These are phyloP conservation scores for Nigrospora oryzae DNA, from an alignment of 2,329 filamentous ascomycete species.

Conservation along the genomic window DNA sequence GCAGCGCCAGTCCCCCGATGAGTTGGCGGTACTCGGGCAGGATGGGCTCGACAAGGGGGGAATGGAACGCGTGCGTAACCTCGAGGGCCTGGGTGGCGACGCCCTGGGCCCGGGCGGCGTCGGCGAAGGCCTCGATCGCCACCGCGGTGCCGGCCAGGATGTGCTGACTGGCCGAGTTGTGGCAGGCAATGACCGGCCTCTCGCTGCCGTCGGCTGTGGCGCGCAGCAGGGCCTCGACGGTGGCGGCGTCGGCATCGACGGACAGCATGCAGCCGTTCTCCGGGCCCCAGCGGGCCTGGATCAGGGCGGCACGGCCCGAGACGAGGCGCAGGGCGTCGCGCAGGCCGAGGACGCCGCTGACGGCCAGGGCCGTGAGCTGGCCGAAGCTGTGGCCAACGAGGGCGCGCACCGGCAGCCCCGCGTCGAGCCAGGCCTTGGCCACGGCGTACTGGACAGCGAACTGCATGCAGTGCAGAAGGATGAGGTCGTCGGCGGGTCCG, in stretches of 20 bases:
- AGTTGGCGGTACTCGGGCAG: neutral
- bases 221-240: neutral
- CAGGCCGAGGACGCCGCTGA: conserved; percentile 22
- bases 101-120: neutral
- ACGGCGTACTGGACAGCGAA: conserved; percentile 30
- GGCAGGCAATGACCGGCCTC: neutral
- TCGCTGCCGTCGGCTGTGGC: neutral
- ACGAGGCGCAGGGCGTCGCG: conserved; percentile 22
- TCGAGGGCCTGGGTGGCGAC: conserved; percentile 4
- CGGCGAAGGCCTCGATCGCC: neutral
- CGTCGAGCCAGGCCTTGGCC: conserved; percentile 26
- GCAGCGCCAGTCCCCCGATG: conserved; percentile 1
- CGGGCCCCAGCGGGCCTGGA: conserved; percentile 21
- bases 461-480: conserved; percentile 27
- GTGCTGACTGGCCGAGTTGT: neutral
- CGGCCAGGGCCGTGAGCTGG: conserved; percentile 28
- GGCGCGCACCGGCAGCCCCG: conserved; percentile 16
- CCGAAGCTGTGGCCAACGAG: conserved; percentile 33
- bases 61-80: conserved; percentile 8
- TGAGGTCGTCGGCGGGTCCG: conserved; percentile 12
- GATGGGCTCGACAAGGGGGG: conserved; percentile 4
- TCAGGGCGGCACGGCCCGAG: conserved; percentile 16
- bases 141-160: neutral
- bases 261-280: conserved; percentile 29
- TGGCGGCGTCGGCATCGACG: conserved; percentile 9